Conservation (phyloP, 148 eudicot species). For the Rhododendron mucronatum region DNA sequence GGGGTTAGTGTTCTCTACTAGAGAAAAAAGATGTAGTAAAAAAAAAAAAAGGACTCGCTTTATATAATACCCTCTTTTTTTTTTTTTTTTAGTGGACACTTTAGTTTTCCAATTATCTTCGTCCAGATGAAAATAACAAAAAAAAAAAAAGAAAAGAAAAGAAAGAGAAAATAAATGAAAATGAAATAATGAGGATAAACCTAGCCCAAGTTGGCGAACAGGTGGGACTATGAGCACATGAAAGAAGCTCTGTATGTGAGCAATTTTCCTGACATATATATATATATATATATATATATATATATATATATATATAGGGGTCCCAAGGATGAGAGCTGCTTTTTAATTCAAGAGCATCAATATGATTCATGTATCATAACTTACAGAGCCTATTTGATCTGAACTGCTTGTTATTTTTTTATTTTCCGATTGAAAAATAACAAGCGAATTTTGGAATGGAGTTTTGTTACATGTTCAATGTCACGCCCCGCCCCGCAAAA, state of each 20-base stretch:
- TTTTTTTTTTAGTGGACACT: too few relatives aligned
- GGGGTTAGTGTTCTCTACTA: too few relatives aligned
- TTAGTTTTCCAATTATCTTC: background rate
- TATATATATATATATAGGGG: background rate
- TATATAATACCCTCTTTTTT: too few relatives aligned
- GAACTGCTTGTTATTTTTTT: background rate
- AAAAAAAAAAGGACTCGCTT: too few relatives aligned
- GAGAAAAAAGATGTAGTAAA: too few relatives aligned
- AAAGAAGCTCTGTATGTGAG: background rate
- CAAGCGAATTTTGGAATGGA: background rate
- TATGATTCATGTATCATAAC: background rate
- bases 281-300: too few relatives aligned
- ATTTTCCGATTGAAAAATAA: too few relatives aligned
- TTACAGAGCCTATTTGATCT: background rate
- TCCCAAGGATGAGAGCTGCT: background rate
- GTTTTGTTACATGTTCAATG: background rate
- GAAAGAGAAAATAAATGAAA: too few relatives aligned
- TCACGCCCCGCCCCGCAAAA: too few relatives aligned
- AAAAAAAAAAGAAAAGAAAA: too few relatives aligned
- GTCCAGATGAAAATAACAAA: background rate
- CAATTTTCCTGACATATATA: background rate
- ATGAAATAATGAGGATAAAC: background rate
- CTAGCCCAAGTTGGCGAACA: background rate
- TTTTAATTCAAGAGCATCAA: background rate
- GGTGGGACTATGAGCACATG: background rate